Percentiles rank a stretch among this genome's conserved stretches.
Conservation (phyloP, 106 monocot species). For the Alisma plantagoaquatica region DNA sequence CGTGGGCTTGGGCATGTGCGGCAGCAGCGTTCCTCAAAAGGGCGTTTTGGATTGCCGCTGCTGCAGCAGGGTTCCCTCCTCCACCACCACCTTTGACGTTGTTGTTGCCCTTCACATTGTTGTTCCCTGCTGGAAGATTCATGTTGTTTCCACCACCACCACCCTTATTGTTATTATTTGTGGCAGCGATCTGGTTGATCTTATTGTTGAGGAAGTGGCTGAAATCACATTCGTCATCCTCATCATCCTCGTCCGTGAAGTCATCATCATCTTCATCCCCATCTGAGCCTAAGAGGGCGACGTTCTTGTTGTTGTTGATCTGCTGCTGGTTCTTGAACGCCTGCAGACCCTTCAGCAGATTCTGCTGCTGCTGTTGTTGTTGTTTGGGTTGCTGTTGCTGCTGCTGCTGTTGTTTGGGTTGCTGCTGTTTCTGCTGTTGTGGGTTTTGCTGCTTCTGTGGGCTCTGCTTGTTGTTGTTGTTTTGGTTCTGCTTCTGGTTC, state of each 20-base stretch:
- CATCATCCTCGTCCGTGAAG: slow-evolving; percentile 23
- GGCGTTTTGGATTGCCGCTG: too few relatives aligned
- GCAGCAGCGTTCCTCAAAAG: not conserved
- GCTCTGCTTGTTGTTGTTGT: slow-evolving; percentile 17
- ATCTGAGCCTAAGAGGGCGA: slow-evolving; percentile 29
- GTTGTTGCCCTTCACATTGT: slow-evolving; percentile 1
- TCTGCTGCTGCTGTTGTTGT: slow-evolving; percentile 33
- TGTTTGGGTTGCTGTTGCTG: slow-evolving; percentile 23
- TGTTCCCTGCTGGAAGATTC: slow-evolving; percentile 5
- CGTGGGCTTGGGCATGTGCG: too few relatives aligned
- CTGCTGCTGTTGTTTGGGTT: slow-evolving; percentile 4
- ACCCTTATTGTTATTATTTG: slow-evolving; percentile 11
- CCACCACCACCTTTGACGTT: too few relatives aligned
- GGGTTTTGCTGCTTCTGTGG: slow-evolving; percentile 18
- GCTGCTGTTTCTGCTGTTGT: slow-evolving; percentile 14
- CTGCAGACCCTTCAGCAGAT: slow-evolving; percentile 51
- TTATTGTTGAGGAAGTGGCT: slow-evolving; percentile 25
- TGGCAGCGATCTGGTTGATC: slow-evolving; percentile 33
- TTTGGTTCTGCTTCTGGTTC: slow-evolving; percentile 24
- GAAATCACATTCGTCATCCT: slow-evolving; percentile 37
- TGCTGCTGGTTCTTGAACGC: slow-evolving; percentile 62
- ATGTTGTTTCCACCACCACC: not conserved
- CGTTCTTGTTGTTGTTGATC: too few relatives aligned
- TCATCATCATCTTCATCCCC: slow-evolving; percentile 46
- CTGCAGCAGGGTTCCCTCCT: too few relatives aligned